Evolutionary conservation across 768 basidiomycete genomes (phyloP), one percentile per base, ranked within the genome.

Genomic region (Hebeloma cylindrosporum): DNA sequence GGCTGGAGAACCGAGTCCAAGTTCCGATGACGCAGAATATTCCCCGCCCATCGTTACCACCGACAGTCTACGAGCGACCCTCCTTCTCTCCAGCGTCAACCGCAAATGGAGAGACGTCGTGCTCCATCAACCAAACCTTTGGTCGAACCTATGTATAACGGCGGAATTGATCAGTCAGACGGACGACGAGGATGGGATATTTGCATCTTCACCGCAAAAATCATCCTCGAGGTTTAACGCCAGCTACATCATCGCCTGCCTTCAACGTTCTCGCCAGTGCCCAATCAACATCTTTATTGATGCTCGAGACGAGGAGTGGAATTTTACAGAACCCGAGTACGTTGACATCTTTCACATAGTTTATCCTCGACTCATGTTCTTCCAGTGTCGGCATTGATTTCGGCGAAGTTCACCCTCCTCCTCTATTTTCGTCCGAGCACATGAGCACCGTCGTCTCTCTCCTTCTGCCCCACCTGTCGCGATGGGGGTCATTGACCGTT

Each of bases 281-380:
- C 70, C 79, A 0, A 57, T 83, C 16, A 75, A 80, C 46, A 75
- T 84, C 43, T 66, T 79, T 32, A 73, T 83, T 33, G 79, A 82
- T 51, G 78, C 72, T 17, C 70, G 80, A 40, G 80, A 83, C 60
- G 70, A 71, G 4, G 70, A 75, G 16, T 83, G 79, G 79, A 73
- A 80, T 54, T 80, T 78, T 50, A 60, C 66, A 8, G 79, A 81
- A 51, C 60, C 68, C 25, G 74, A 72, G 79, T 79, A 47, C 34
- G 62, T 58, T 22, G 27, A 32, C 8, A n/a, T 39, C 39, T 30
- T 49, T 18, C 14, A 29, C 14, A 16, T 35, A 43, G 9, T 26
- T 31, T 34, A 11, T 37, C n/a, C 7, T 25, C 50, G 20, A 50
- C 36, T 30, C 40, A 37, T 45, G 6, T 14, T 40, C 8, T 37